Conservation (phyloP, 495 filamentous ascomycete species). For the Penicillium canariense region DNA sequence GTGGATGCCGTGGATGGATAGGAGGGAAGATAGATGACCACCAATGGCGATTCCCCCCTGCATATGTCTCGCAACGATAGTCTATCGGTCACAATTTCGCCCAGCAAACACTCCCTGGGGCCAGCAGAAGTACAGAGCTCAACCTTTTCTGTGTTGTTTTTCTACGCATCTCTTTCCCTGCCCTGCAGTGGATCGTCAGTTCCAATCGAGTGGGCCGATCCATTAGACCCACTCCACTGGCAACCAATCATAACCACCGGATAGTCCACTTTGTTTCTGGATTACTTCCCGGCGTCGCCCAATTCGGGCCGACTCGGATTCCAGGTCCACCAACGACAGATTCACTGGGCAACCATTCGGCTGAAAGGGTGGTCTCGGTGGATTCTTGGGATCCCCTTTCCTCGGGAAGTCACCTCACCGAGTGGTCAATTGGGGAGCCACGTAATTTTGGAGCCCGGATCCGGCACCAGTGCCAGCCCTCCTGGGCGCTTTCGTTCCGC, state of each 20-base stretch:
- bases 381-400: constrained; percentile 17
- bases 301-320: constrained; percentile 37
- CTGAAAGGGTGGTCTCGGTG: constrained; percentile 19
- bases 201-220: constrained; percentile 22
- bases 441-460: constrained; percentile 20
- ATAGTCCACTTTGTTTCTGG: constrained; percentile 14
- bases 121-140: neutral
- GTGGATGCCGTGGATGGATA: neutral
- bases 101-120: neutral
- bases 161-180: constrained; percentile 1
- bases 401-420: constrained; percentile 30
- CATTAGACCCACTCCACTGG: constrained; percentile 7
- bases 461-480: constrained; percentile 5
- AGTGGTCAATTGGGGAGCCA: constrained; percentile 24
- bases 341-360: constrained; percentile 30
- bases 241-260: constrained; percentile 20
- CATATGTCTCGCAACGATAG: constrained; percentile 1
- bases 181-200: constrained; percentile 32
- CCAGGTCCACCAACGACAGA: constrained; percentile 25
- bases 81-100: neutral
- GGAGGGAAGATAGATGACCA: neutral
- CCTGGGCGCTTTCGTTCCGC: neutral
- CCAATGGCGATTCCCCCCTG: constrained; percentile 1
- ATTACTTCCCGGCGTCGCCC: constrained; percentile 27
- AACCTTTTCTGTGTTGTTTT: neutral